phyloP scores from a whole-genome alignment of 2,329 filamentous ascomycete genomes.

The Pseudonectria buxi region DNA sequence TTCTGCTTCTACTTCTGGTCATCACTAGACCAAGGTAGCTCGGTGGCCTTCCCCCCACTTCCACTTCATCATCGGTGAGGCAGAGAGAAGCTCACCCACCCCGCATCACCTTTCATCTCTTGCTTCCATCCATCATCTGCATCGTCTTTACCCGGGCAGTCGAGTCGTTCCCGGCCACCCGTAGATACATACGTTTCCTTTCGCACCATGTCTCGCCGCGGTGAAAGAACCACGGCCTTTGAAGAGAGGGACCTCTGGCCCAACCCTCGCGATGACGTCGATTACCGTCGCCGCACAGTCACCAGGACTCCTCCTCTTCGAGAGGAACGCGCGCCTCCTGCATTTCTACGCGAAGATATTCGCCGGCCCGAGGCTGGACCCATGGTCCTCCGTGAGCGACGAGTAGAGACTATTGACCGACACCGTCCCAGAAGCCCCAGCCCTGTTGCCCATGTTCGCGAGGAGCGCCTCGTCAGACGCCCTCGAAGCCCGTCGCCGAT shows the following conservation, averaged over 20 bases:
- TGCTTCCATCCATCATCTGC: not conserved
- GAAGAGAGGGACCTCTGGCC: slow-evolving; percentile 41
- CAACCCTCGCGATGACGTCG: slow-evolving; percentile 32
- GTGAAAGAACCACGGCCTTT: slow-evolving; percentile 30
- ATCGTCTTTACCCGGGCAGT: slow-evolving; percentile 1
- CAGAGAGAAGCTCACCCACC: no score
- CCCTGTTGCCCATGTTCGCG: slow-evolving; percentile 33
- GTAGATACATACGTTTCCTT: slow-evolving; percentile 4
- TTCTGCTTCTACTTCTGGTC: no score
- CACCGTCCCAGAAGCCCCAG: slow-evolving; percentile 39
- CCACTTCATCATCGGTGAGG: no score
- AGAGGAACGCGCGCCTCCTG: slow-evolving; percentile 40
- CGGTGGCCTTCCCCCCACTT: no score
- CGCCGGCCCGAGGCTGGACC: slow-evolving; percentile 43
- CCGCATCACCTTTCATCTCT: no score
- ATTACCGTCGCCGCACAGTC: slow-evolving; percentile 25
- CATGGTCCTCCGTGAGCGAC: slow-evolving; percentile 48
- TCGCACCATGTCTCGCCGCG: slow-evolving; percentile 21
- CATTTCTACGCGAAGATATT: slow-evolving; percentile 45
- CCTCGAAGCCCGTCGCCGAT: slow-evolving; percentile 37
- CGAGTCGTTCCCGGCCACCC: slow-evolving; percentile 6
- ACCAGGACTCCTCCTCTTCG: slow-evolving; percentile 37
- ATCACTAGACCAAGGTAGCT: no score
- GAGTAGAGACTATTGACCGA: slow-evolving; percentile 49
- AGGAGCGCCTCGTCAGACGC: slow-evolving; percentile 37